Percentiles rank a stretch among this genome's conserved stretches.
Evolutionary conservation across 257 asterid species (phyloP).

Genomic region (Penstemon davidsonii): DNA sequence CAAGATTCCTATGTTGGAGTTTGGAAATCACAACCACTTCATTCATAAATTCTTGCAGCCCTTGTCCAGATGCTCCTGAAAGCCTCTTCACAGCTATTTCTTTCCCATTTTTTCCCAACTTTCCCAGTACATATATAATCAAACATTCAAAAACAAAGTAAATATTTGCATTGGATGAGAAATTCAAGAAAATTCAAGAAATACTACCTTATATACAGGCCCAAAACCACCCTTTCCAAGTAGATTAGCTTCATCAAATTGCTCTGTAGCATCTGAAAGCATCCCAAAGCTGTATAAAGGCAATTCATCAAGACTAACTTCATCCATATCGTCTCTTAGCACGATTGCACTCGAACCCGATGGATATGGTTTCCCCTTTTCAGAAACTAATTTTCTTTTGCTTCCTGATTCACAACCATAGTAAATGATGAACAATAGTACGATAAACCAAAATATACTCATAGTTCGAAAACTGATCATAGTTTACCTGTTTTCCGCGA

Average conservation of each 20-base stretch:
- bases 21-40: constrained; percentile 46
- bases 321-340: constrained; percentile 22
- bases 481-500: constrained; percentile 25
- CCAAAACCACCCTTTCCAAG: constrained; percentile 57
- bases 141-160: background rate
- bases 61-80: constrained; percentile 41
- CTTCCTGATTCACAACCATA: constrained; percentile 16
- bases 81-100: constrained; percentile 55
- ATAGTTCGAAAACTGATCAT: background rate
- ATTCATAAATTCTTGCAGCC: constrained; percentile 42
- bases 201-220: constrained; percentile 36
- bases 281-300: constrained; percentile 35
- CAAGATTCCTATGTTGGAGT: constrained; percentile 50
- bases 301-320: constrained; percentile 35
- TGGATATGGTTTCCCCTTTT: background rate
- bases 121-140: constrained; percentile 30
- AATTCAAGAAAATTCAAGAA: background rate
- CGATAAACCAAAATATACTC: background rate
- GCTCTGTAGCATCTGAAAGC: constrained; percentile 38
- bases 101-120: constrained; percentile 30
- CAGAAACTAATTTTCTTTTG: background rate
- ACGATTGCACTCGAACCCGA: constrained; percentile 8
- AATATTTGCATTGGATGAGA: background rate
- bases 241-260: constrained; percentile 33
- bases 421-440: no score